A percentile compares a stretch with the other conserved stretches of the same genome.
Conservation (phyloP, 495 filamentous ascomycete species). For the Achaetomiella virescens region DNA sequence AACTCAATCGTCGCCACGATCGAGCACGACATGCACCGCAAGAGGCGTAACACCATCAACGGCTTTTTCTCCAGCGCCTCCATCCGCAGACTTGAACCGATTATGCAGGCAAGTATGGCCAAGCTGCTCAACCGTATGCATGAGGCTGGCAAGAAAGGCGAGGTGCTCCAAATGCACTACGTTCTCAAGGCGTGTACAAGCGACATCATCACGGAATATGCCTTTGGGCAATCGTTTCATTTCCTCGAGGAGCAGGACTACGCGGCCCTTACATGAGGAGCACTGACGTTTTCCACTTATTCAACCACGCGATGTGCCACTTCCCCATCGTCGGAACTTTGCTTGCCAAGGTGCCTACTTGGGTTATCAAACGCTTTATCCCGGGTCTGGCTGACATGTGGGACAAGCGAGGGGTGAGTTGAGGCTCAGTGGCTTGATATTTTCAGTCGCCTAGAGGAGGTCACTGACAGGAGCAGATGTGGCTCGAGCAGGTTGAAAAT, state of each 20-base stretch:
- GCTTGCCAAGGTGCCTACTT: background rate
- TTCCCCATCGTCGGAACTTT: background rate
- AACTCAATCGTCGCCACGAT: slow-evolving; percentile 8
- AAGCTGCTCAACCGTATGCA: background rate
- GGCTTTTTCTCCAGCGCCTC: slow-evolving; percentile 9
- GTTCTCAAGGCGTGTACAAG: slow-evolving; percentile 9
- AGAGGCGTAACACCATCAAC: slow-evolving; percentile 13
- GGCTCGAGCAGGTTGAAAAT: background rate
- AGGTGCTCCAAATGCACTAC: slow-evolving; percentile 2
- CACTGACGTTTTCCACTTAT: slow-evolving; percentile 3
- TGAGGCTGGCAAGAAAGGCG: background rate
- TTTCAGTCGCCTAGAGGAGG: background rate
- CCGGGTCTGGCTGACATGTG: background rate
- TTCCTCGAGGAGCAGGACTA: slow-evolving; percentile 6
- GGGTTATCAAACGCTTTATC: background rate
- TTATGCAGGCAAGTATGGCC: background rate
- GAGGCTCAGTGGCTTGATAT: no score
- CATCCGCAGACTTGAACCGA: slow-evolving; percentile 9
- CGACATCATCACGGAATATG: slow-evolving; percentile 15
- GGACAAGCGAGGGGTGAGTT: background rate
- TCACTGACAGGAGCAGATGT: background rate
- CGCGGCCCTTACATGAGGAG: background rate
- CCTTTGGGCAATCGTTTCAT: slow-evolving; percentile 8
- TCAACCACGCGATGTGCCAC: background rate
- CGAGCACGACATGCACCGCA: slow-evolving; percentile 10